These are phyloP conservation scores for Ceratocystis lukuohia DNA, from an alignment of 2,329 filamentous ascomycete species.

Conservation along the genomic window DNA sequence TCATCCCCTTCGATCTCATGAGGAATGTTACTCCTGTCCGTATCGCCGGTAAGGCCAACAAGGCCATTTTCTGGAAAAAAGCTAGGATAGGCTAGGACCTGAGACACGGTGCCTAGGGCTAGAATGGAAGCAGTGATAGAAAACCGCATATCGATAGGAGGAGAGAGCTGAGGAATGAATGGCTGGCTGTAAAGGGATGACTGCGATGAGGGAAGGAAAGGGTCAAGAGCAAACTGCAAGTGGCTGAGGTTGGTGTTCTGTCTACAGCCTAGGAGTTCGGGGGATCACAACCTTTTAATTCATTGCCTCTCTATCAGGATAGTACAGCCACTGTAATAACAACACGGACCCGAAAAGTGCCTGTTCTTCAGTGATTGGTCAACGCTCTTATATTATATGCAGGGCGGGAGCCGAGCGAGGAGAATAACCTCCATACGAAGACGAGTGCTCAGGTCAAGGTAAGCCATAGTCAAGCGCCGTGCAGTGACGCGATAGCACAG, in stretches of 20 bases:
- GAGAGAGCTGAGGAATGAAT: not conserved
- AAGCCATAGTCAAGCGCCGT: not conserved
- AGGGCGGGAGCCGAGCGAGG: too few relatives aligned
- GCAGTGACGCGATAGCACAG: not conserved
- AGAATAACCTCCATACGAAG: not conserved
- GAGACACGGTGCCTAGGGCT: conserved; percentile 12
- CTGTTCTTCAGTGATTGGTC: too few relatives aligned
- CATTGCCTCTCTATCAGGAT: not conserved
- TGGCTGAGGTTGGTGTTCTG: not conserved
- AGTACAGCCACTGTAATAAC: too few relatives aligned
- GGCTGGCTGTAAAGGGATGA: not conserved
- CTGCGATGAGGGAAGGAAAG: not conserved
- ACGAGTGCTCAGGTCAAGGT: not conserved
- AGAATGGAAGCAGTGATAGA: conserved; percentile 11
- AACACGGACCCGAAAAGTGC: not conserved
- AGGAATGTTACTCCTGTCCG: not conserved
- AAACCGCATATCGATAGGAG: conserved; percentile 8
- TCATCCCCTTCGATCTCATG: not conserved
- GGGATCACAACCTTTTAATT: not conserved
- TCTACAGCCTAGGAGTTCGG: not conserved
- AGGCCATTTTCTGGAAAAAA: not conserved
- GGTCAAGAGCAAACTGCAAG: not conserved
- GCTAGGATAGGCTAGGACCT: conserved; percentile 14
- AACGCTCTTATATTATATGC: too few relatives aligned
- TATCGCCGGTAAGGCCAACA: not conserved